phyloP scores from a whole-genome alignment of 768 basidiomycete species.

The Phlebiopsis flavidoalba region DNA sequence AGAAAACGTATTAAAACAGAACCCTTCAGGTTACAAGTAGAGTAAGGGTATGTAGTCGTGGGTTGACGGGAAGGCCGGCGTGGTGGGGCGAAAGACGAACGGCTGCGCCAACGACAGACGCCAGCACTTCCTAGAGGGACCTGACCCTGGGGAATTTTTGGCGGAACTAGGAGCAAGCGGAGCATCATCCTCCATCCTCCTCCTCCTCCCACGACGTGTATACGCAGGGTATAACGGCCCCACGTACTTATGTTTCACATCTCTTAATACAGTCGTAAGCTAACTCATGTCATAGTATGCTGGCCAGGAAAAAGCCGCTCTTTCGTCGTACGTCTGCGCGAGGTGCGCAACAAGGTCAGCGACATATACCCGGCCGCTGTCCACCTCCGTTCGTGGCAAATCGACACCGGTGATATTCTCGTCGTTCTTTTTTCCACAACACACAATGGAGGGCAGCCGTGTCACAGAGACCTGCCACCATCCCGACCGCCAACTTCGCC shows the following conservation, averaged over 20 bases:
- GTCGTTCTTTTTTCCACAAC: slow-evolving; percentile 65
- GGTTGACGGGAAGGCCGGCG: not conserved
- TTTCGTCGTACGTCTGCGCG: not conserved
- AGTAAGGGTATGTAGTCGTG: not conserved
- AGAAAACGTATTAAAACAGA: not conserved
- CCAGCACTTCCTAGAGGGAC: not conserved
- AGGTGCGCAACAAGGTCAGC: not conserved
- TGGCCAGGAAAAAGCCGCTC: not conserved
- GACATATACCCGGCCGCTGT: slow-evolving; percentile 4
- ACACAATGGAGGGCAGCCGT: slow-evolving; percentile 37
- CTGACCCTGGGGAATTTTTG: not conserved
- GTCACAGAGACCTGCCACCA: not conserved
- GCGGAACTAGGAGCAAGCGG: not conserved
- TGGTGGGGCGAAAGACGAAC: slow-evolving; percentile 5
- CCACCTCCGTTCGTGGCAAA: slow-evolving; percentile 13
- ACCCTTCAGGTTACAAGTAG: not conserved
- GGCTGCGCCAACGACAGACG: not conserved
- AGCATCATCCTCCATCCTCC: too few species aligned
- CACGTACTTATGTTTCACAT: not conserved
- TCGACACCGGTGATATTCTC: slow-evolving; percentile 28
- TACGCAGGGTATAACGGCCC: too few species aligned
- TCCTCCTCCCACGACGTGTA: not conserved
- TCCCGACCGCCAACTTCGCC: slow-evolving; percentile 14
- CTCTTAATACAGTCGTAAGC: not conserved
- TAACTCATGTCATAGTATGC: not conserved